Evolutionary conservation across 768 basidiomycete genomes (phyloP), one percentile per base, ranked within the genome.

Genomic region (Agaricus blazei): DNA sequence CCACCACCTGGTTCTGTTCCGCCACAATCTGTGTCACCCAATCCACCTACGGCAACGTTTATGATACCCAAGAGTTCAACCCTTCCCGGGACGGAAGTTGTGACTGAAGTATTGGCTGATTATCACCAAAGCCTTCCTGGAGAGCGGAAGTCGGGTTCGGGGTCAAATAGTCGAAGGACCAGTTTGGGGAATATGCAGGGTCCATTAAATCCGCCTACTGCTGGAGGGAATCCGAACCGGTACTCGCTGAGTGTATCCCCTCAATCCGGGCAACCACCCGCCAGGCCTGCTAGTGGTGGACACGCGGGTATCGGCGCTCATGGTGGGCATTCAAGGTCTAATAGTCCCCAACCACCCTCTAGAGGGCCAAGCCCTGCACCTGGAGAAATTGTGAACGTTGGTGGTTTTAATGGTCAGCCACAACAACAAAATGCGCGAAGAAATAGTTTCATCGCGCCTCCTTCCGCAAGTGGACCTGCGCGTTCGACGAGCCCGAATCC

Each of bases 121-220:
- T 98, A 98, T 64, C 81, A 86, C 27, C 92, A 93, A 63, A 82
- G 87, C 1, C 80, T 98, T 65, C 95, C 94, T 6, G 94, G 93
- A 3, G 95, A 97, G 67, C 74, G 80, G 48, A 84, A 80, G 68
- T 74, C 78, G 7, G 72, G 81, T 26, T 84, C 81, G 63, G 72
- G 81, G 44, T 74, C 76, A 49, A 80, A 76, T 59, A 87, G 80
- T 62, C 64, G 72, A 59, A 67, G 70, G 41, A 66, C 71, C 45
- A 70, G 75, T 53, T 71, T 67, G 48, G 62, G 67, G 29, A 59
- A 67, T 9, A 63, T 64, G 41, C 60, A 68, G 27, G 61, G 64
- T 48, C 46, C 54, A 14, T 27, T 15, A 2, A 41, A 7, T 19
- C 12, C 43, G 28, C 27, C 45, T 19, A 15, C 38, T 29, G 29